phyloP scores from a whole-genome alignment of 495 filamentous ascomycete genomes.

The Pyronema omphalodes region DNA sequence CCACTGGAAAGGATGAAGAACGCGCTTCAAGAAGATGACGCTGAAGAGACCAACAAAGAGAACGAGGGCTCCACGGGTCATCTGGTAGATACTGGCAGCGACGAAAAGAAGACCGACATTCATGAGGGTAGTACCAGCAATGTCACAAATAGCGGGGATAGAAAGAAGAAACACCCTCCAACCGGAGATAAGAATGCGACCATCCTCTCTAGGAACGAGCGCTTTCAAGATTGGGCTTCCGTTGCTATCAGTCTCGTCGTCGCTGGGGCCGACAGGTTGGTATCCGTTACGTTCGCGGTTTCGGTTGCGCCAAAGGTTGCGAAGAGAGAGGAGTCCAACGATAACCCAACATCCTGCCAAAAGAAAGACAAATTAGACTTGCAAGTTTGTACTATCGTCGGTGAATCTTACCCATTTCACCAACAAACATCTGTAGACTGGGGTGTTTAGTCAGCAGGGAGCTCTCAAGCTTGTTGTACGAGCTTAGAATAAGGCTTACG shows the following conservation, averaged over 20 bases:
- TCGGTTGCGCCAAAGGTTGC: conserved; percentile 31
- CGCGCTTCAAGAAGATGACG: conserved; percentile 67
- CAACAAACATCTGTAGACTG: conserved; percentile 26
- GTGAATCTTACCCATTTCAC: conserved; percentile 18
- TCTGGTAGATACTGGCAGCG: conserved; percentile 76
- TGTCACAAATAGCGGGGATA: conserved; percentile 81
- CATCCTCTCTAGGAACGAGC: conserved; percentile 9
- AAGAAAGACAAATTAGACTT: not conserved
- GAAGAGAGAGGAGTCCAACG: conserved; percentile 45
- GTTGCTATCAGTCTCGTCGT: conserved; percentile 5
- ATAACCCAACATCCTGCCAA: conserved; percentile 28
- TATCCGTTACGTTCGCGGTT: conserved; percentile 15
- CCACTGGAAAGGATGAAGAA: conserved; percentile 74
- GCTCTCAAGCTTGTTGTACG: conserved; percentile 31
- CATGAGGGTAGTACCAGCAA: conserved; percentile 88
- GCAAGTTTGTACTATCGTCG: no score
- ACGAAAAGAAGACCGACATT: conserved; percentile 89
- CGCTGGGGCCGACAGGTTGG: conserved; percentile 14
- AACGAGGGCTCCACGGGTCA: conserved; percentile 88
- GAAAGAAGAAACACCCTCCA: conserved; percentile 60
- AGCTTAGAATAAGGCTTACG: conserved; percentile 34
- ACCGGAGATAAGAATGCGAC: conserved; percentile 40
- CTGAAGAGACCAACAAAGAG: conserved; percentile 92
- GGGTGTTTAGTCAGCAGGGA: not conserved
- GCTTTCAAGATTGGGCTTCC: conserved; percentile 8